Conservation (phyloP, 1,139 yeast genomes). For the Tardiomyces depauwii region DNA sequence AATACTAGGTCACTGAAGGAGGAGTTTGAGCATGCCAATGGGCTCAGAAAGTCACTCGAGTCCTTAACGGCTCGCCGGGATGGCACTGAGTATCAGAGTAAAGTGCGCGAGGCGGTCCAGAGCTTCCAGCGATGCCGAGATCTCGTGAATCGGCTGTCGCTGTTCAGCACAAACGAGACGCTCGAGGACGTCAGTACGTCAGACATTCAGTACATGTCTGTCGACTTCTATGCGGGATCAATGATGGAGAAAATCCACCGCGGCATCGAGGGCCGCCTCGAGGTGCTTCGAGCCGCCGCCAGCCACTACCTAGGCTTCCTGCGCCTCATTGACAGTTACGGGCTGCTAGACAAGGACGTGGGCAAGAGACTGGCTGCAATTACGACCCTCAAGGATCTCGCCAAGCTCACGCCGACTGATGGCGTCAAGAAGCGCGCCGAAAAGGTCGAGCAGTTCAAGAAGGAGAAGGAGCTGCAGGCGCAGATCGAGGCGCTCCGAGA, state of each 20-base stretch:
- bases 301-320: slow-evolving; percentile 16
- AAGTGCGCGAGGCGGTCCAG: slow-evolving; percentile 9
- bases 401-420: slow-evolving; percentile 26
- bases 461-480: slow-evolving; percentile 43
- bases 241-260: slow-evolving; percentile 14
- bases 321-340: slow-evolving; percentile 13
- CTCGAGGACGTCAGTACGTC: slow-evolving; percentile 42
- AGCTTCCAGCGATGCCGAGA: slow-evolving; percentile 12
- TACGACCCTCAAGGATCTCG: slow-evolving; percentile 1
- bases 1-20: slow-evolving; percentile 3
- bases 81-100: slow-evolving; percentile 12
- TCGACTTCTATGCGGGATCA: slow-evolving; percentile 39
- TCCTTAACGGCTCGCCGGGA: slow-evolving; percentile 4
- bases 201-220: slow-evolving; percentile 40
- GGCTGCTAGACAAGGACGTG: slow-evolving; percentile 12
- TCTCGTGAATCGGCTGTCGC: slow-evolving; percentile 22
- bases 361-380: slow-evolving; percentile 4
- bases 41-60: slow-evolving; percentile 4
- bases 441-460: slow-evolving; percentile 58
- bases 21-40: slow-evolving; percentile 8
- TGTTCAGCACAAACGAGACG: slow-evolving; percentile 49
- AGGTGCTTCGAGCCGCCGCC: slow-evolving; percentile 12
- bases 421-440: slow-evolving; percentile 52
- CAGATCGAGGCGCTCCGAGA: slow-evolving; percentile 31
- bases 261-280: slow-evolving; percentile 6